Evolutionary conservation across 208 protist genomes (phyloP).

Genomic region (Trypanosomatidae sp.): DNA sequence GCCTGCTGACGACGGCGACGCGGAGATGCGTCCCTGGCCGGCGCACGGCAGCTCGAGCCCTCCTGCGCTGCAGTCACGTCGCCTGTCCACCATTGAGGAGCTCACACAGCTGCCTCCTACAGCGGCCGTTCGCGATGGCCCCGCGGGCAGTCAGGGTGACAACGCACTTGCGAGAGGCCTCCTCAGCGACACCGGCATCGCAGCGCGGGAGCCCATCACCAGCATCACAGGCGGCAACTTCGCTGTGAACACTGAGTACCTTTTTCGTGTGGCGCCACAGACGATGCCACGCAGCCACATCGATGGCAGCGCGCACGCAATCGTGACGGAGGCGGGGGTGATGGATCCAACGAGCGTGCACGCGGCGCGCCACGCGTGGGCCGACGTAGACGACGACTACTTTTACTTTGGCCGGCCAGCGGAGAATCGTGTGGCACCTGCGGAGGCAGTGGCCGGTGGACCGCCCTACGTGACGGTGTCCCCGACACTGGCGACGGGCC

Average conservation of each 20-base stretch:
- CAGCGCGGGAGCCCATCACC: constrained; percentile 28
- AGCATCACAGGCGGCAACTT: constrained; percentile 59
- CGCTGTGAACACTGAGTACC: constrained; percentile 55
- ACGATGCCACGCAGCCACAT: too few relatives aligned
- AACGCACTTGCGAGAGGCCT: too few relatives aligned
- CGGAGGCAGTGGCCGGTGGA: not conserved
- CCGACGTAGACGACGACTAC: constrained; percentile 78
- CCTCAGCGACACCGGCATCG: too few relatives aligned
- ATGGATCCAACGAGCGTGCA: not conserved
- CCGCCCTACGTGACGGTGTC: constrained; percentile 12
- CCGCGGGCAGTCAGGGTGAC: too few relatives aligned
- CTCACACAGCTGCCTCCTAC: constrained; percentile 24
- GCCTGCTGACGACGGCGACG: too few relatives aligned
- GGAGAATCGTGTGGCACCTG: constrained; percentile 3
- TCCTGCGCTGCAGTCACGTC: not conserved
- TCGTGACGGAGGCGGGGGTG: not conserved
- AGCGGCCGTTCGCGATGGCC: too few relatives aligned
- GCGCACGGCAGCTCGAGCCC: not conserved
- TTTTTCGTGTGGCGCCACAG: constrained; percentile 14
- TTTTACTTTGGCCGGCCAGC: constrained; percentile 71
- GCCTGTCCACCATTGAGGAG: constrained; percentile 29
- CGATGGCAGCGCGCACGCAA: too few relatives aligned
- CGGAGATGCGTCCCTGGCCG: too few relatives aligned
- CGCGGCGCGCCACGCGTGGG: constrained; percentile 19
- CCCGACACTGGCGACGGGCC: not conserved